A percentile compares a stretch with the other conserved stretches of the same genome.
Conservation (phyloP, 208 protist genomes). For the Trypanosoma cruzi region DNA sequence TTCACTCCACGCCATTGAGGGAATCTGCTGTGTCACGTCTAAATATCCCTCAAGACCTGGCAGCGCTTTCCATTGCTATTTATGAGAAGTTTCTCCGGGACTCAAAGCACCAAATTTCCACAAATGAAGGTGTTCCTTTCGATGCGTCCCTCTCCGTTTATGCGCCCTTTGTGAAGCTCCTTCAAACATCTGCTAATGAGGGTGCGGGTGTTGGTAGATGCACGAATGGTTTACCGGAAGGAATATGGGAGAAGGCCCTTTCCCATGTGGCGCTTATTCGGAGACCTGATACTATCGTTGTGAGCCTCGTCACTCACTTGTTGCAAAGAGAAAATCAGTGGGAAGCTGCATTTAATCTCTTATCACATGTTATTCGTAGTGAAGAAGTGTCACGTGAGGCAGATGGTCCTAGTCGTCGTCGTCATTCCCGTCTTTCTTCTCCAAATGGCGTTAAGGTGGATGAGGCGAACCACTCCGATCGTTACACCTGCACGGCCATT, state of each 20-base stretch:
- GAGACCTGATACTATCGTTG: constrained; percentile 14
- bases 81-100: constrained; percentile 31
- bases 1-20: not conserved
- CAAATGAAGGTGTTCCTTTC: constrained; percentile 6
- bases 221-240: not conserved
- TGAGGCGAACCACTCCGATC: not conserved
- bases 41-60: not conserved
- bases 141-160: constrained; percentile 18
- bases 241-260: constrained; percentile 17
- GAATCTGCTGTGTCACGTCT: not conserved
- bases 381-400: not conserved
- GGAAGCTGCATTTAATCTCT: constrained; percentile 18
- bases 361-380: constrained; percentile 4
- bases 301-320: constrained; percentile 19
- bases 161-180: constrained; percentile 16
- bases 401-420: not conserved
- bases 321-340: constrained; percentile 21
- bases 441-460: not conserved
- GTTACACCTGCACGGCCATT: constrained; percentile 18
- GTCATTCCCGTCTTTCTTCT: no score
- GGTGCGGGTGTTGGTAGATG: not conserved
- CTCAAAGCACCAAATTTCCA: constrained; percentile 11
- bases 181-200: not conserved
- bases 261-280: constrained; percentile 17
- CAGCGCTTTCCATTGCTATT: constrained; percentile 26